A percentile compares a stretch with the other conserved stretches of the same genome.
phyloP scores from a whole-genome alignment of 768 basidiomycete genomes.

The Naganishia kalamii region DNA sequence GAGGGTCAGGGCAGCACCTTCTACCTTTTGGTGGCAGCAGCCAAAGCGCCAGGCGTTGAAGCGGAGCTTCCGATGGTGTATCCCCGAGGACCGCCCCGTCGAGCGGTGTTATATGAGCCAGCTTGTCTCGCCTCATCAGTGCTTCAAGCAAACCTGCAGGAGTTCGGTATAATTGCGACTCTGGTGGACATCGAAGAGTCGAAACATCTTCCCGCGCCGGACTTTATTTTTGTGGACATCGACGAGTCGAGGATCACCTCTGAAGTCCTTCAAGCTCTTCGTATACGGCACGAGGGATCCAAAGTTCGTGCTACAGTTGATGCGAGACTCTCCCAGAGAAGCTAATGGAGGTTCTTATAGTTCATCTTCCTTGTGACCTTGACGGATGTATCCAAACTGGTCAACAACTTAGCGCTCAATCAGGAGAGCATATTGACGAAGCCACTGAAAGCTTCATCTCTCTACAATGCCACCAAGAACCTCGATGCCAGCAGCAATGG shows the following conservation, averaged over 20 bases:
- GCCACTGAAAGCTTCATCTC: conserved; percentile 35
- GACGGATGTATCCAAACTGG: conserved; percentile 26
- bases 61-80: not conserved
- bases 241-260: not conserved
- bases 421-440: conserved; percentile 31
- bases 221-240: not conserved
- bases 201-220: not conserved
- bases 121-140: not conserved
- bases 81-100: not conserved
- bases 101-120: not conserved
- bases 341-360: not conserved
- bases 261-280: not conserved
- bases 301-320: not conserved
- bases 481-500: conserved; percentile 14
- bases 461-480: conserved; percentile 23
- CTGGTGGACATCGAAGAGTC: not conserved
- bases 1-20: conserved; percentile 37
- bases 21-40: conserved; percentile 30
- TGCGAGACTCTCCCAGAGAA: too few species aligned
- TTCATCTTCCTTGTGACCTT: conserved; percentile 31
- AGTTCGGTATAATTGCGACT: not conserved
- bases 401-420: conserved; percentile 28
- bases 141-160: not conserved
- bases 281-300: not conserved
- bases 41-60: not conserved